phyloP scores from a whole-genome alignment of 805 yeast species.

The Geotrichum ghanense region DNA sequence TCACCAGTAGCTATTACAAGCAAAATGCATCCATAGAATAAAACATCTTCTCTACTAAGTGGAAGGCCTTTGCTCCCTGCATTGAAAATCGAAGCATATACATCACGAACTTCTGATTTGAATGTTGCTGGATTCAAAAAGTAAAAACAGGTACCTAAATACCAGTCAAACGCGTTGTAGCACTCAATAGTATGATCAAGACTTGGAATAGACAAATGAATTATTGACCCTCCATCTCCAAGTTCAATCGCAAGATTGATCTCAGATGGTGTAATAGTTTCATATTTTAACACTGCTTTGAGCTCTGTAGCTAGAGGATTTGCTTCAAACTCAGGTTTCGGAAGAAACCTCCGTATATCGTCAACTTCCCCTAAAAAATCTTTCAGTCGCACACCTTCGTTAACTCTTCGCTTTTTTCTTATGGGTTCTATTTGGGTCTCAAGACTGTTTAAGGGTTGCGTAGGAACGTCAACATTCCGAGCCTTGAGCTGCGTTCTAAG shows the following conservation, averaged over 20 bases:
- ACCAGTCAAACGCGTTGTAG: conserved; percentile 9
- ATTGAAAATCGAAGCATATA: conserved; percentile 6
- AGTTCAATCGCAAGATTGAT: background rate
- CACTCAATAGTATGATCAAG: conserved; percentile 12
- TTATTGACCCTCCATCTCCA: background rate
- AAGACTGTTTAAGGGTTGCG: no score
- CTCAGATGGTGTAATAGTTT: background rate
- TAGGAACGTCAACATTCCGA: background rate
- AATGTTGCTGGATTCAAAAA: conserved; percentile 13
- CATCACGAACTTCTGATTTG: conserved; percentile 3
- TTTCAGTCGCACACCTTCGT: background rate
- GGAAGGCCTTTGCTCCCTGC: background rate
- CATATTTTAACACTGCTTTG: background rate
- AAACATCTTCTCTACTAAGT: conserved; percentile 6
- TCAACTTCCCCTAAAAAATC: background rate
- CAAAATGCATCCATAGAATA: conserved; percentile 11
- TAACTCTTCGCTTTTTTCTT: background rate
- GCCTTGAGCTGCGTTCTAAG: conserved; percentile 4
- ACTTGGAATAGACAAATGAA: conserved; percentile 11
- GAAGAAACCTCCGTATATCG: background rate
- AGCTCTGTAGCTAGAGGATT: background rate
- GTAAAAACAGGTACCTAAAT: conserved; percentile 14
- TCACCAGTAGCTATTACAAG: conserved; percentile 16
- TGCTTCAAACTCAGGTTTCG: background rate
- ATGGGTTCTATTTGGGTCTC: no score